Conservation (phyloP, 75 land plant species). For the Ceratopteris richardii region DNA sequence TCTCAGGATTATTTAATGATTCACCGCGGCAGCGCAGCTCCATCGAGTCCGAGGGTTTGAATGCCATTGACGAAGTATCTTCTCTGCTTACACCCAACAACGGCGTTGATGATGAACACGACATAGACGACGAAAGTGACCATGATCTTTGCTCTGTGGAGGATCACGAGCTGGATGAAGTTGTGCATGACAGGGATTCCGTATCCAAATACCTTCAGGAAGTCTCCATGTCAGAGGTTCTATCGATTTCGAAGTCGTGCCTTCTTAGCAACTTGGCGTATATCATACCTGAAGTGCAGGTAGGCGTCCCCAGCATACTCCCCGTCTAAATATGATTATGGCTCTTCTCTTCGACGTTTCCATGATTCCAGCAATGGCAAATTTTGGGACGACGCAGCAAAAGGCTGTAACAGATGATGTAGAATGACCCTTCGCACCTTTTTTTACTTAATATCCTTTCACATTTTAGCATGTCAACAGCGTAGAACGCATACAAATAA, state of each 20-base stretch:
- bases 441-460: too few relatives aligned
- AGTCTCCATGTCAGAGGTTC: conserved; percentile 14
- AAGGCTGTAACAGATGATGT: too few relatives aligned
- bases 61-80: too few relatives aligned
- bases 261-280: conserved; percentile 25
- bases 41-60: too few relatives aligned
- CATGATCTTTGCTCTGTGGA: background rate
- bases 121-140: background rate
- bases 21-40: too few relatives aligned
- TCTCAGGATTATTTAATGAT: too few relatives aligned
- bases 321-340: background rate
- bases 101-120: too few relatives aligned
- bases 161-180: background rate
- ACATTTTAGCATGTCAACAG: too few relatives aligned
- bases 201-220: conserved; percentile 19
- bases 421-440: too few relatives aligned
- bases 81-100: too few relatives aligned
- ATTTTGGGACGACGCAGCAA: too few relatives aligned
- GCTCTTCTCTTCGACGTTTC: background rate
- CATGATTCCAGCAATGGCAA: background rate
- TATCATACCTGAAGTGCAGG: conserved; percentile 18
- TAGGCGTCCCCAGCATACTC: background rate
- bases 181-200: conserved; percentile 11
- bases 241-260: conserved; percentile 14
- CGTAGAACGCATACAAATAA: too few relatives aligned